Conservation (phyloP, 1,284 basidiomycete genomes). For the Rhodofomes roseus region DNA sequence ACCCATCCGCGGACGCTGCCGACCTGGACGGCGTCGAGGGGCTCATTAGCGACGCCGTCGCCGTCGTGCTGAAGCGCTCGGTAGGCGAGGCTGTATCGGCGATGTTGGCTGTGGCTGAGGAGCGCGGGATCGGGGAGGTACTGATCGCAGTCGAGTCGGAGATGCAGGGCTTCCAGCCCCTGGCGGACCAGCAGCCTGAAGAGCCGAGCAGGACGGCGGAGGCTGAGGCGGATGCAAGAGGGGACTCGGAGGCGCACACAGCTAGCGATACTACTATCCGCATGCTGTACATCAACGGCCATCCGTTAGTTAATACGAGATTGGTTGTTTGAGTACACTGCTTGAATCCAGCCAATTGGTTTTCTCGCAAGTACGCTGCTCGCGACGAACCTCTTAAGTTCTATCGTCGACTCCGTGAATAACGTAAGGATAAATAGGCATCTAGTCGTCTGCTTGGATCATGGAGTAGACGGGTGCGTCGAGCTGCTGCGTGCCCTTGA, state of each 20-base stretch:
- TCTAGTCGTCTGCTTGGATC: slow-evolving; percentile 72
- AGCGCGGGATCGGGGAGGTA: slow-evolving; percentile 43
- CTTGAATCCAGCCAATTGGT: too few species aligned
- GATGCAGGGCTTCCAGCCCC: slow-evolving; percentile 38
- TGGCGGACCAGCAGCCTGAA: slow-evolving; percentile 19
- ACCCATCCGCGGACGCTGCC: slow-evolving; percentile 58
- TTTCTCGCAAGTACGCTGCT: too few species aligned
- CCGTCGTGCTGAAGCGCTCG: slow-evolving; percentile 55
- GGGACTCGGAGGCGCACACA: too few species aligned
- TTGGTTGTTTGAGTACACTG: slow-evolving; percentile 47
- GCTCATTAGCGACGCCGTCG: slow-evolving; percentile 47
- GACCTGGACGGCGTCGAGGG: slow-evolving; percentile 59
- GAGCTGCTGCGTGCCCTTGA: slow-evolving; percentile 77
- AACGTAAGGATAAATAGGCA: not conserved
- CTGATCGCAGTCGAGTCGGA: slow-evolving; percentile 48
- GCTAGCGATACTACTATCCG: slow-evolving; percentile 34
- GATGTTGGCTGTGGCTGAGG: slow-evolving; percentile 51
- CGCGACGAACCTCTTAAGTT: too few species aligned
- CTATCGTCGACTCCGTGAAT: too few species aligned
- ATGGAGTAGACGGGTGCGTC: slow-evolving; percentile 88
- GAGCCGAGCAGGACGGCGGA: not conserved
- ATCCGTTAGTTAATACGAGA: slow-evolving; percentile 72
- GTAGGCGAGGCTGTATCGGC: slow-evolving; percentile 53
- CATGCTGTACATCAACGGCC: slow-evolving; percentile 73
- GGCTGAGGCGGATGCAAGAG: slow-evolving; percentile 23